Percentiles rank a stretch among this genome's conserved stretches.
These are phyloP conservation scores for Collybia mongolica DNA, from an alignment of 768 basidiomycete genomes.

Conservation along the genomic window DNA sequence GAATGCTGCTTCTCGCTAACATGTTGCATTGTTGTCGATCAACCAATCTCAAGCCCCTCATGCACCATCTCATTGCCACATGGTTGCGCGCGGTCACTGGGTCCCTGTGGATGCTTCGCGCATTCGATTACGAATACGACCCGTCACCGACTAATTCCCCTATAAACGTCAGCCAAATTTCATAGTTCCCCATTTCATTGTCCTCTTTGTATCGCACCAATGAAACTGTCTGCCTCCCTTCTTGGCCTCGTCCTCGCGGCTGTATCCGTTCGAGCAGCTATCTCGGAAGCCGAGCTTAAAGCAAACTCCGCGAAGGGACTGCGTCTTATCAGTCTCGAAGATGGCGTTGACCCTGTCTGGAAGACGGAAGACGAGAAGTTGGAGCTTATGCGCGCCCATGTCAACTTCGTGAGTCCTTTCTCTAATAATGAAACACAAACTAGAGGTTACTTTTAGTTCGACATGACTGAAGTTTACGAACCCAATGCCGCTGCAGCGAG, in stretches of 20 bases:
- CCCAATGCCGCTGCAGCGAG: constrained; percentile 10
- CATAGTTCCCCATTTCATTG: no score
- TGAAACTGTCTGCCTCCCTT: constrained; percentile 4
- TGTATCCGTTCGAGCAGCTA: constrained; percentile 3
- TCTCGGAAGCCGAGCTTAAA: background rate
- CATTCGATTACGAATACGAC: no score
- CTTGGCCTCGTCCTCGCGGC: constrained; percentile 3
- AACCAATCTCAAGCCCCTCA: no score
- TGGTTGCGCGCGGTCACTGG: no score
- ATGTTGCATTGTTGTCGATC: no score
- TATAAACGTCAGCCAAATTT: no score
- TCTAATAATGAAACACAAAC: background rate
- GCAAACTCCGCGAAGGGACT: constrained; percentile 3
- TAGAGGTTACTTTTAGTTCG: constrained; percentile 20
- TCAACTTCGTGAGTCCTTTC: constrained; percentile 21
- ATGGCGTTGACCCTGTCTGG: constrained; percentile 10
- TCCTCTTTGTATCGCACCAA: background rate
- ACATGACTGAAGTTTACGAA: constrained; percentile 30
- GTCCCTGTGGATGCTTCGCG: no score
- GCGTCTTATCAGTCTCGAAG: constrained; percentile 7
- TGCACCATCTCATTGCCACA: background rate
- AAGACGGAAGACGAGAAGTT: constrained; percentile 11
- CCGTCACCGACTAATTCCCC: no score
- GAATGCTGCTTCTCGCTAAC: no score
- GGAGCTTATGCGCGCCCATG: constrained; percentile 2